Percentiles rank a stretch among this genome's conserved stretches.
These are phyloP conservation scores for Penicillium manginii DNA, from an alignment of 495 filamentous ascomycete species.

Conservation along the genomic window DNA sequence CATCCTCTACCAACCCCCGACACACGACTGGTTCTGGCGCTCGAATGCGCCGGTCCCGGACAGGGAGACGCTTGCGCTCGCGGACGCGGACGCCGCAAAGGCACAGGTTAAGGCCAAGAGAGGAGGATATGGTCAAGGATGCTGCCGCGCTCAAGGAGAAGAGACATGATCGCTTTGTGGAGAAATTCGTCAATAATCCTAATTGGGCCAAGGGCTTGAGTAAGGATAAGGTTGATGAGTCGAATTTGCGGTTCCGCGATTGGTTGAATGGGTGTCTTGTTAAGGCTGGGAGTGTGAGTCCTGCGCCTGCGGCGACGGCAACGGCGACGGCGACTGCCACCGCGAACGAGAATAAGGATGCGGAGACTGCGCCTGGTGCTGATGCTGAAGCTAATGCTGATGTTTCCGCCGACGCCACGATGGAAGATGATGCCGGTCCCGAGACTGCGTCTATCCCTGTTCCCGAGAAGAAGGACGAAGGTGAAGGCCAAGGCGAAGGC, in stretches of 20 bases:
- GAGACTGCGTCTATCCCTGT: neutral
- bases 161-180: conserved; percentile 64
- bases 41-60: conserved; percentile 29
- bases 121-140: conserved; percentile 49
- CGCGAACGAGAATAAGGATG: neutral
- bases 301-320: conserved; percentile 7
- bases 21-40: conserved; percentile 62
- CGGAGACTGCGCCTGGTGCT: neutral
- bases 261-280: conserved; percentile 42
- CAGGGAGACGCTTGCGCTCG: conserved; percentile 12
- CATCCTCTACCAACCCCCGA: conserved; percentile 74
- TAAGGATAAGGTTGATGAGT: conserved; percentile 71
- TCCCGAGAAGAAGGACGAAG: neutral
- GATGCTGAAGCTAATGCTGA: neutral
- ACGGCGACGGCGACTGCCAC: conserved; percentile 15
- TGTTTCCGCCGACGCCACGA: neutral
- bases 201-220: conserved; percentile 73
- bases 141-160: conserved; percentile 55
- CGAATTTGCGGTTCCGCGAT: conserved; percentile 62
- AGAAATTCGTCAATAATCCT: conserved; percentile 76
- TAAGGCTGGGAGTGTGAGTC: neutral
- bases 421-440: neutral
- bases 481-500: neutral
- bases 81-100: conserved; percentile 25
- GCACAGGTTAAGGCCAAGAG: conserved; percentile 33